These are phyloP conservation scores for Apiospora aurea DNA, from an alignment of 2,329 filamentous ascomycete genomes.

Conservation along the genomic window DNA sequence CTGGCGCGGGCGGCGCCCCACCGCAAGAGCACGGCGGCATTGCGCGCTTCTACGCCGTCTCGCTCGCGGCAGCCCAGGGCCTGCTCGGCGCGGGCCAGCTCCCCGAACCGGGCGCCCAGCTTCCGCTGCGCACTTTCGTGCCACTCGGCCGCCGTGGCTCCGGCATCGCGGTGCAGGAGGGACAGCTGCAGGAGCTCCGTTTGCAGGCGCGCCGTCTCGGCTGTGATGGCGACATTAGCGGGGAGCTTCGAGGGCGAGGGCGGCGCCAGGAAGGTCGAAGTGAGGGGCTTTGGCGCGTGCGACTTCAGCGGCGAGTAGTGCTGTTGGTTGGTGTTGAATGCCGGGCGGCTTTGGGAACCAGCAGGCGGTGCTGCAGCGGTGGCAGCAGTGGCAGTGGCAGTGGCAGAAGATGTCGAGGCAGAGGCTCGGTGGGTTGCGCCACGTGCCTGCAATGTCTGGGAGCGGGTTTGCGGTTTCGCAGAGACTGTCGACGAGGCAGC, in stretches of 20 bases:
- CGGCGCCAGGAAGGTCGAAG: constrained; percentile 62
- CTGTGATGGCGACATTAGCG: constrained; percentile 64
- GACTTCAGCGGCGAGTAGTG: constrained; percentile 72
- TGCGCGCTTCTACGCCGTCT: constrained; percentile 56
- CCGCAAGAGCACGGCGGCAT: constrained; percentile 57
- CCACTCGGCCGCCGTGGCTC: constrained; percentile 56
- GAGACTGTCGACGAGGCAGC: constrained; percentile 25
- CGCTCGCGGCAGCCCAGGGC: constrained; percentile 48
- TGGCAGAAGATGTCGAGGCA: not conserved
- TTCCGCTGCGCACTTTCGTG: constrained; percentile 59
- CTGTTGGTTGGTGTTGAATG: constrained; percentile 70
- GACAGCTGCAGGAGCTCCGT: constrained; percentile 71
- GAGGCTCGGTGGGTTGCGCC: constrained; percentile 29
- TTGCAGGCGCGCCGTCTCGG: constrained; percentile 65
- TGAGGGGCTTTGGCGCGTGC: constrained; percentile 67
- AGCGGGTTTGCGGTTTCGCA: constrained; percentile 30
- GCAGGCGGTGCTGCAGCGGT: not conserved
- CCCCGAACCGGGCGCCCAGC: constrained; percentile 55
- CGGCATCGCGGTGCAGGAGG: constrained; percentile 65
- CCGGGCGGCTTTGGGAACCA: constrained; percentile 49
- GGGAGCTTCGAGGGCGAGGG: constrained; percentile 68
- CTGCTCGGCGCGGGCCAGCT: constrained; percentile 44
- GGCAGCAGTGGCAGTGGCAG: not conserved
- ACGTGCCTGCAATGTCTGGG: constrained; percentile 41
- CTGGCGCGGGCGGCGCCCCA: constrained; percentile 52